Evolutionary conservation across 805 yeast genomes (phyloP).

Genomic region (Lipomyces anomalus): DNA sequence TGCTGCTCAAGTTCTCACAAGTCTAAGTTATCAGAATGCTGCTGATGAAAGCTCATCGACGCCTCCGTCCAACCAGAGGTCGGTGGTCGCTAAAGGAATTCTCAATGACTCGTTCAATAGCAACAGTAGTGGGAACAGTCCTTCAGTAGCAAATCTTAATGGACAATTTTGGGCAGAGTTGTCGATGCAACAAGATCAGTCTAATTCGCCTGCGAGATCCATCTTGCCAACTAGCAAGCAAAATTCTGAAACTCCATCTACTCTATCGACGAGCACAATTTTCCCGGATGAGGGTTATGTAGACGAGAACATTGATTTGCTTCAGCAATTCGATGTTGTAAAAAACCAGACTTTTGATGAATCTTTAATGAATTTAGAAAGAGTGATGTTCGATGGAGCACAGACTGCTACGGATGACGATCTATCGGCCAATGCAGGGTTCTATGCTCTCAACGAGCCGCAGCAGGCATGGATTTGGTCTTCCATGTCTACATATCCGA

Average conservation of each 20-base stretch:
- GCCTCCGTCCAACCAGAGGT: background rate
- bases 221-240: no score
- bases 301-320: background rate
- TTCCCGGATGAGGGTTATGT: background rate
- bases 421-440: background rate
- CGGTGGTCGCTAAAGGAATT: background rate
- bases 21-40: background rate
- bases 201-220: background rate
- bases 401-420: background rate
- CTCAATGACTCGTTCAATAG: no score
- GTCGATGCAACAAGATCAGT: background rate
- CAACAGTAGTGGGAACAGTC: no score
- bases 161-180: background rate
- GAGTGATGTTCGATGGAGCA: constrained; percentile 4
- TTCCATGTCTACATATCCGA: background rate
- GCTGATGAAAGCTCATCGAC: background rate
- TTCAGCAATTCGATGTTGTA: background rate
- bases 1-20: background rate
- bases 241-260: no score
- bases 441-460: constrained; percentile 5
- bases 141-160: background rate
- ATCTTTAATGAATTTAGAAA: background rate
- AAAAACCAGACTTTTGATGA: background rate
- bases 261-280: no score
- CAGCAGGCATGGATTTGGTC: constrained; percentile 21